phyloP scores from a whole-genome alignment of 768 basidiomycete genomes.

The Pulveroboletus sp. region DNA sequence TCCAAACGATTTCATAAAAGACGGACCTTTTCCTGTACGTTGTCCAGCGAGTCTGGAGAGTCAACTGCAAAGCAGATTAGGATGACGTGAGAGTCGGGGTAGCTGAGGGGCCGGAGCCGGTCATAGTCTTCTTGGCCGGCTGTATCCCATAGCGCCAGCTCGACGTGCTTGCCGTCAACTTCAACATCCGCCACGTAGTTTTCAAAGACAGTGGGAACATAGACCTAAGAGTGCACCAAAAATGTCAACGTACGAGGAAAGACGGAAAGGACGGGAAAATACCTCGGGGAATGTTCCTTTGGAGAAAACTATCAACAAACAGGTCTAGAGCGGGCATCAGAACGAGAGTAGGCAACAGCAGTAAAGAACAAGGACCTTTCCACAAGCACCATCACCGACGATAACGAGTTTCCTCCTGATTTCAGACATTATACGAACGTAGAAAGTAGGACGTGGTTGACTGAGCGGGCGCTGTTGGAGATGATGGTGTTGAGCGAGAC shows the following conservation, averaged over 20 bases:
- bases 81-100: constrained; percentile 99
- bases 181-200: constrained; percentile 99
- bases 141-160: constrained; percentile 99
- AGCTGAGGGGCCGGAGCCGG: constrained; percentile 94
- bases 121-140: constrained; percentile 99
- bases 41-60: constrained; percentile 96
- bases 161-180: constrained; percentile 97
- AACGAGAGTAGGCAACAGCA: constrained; percentile 9
- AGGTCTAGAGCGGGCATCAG: constrained; percentile 55
- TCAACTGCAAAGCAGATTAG: constrained; percentile 99
- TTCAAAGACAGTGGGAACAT: constrained; percentile 99
- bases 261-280: not conserved
- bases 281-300: constrained; percentile 98
- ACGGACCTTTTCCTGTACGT: constrained; percentile 98
- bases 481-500: constrained; percentile 38
- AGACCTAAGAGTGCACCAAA: constrained; percentile 59
- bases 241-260: not conserved
- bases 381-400: constrained; percentile 97
- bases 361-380: constrained; percentile 61
- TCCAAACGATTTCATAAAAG: constrained; percentile 2
- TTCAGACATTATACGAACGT: constrained; percentile 75
- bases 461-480: constrained; percentile 35
- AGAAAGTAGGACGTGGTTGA: constrained; percentile 31
- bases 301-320: constrained; percentile 93
- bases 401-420: constrained; percentile 99